These are phyloP conservation scores for Rubus parviflorus DNA, from an alignment of 306 rosid genomes.

Conservation along the genomic window DNA sequence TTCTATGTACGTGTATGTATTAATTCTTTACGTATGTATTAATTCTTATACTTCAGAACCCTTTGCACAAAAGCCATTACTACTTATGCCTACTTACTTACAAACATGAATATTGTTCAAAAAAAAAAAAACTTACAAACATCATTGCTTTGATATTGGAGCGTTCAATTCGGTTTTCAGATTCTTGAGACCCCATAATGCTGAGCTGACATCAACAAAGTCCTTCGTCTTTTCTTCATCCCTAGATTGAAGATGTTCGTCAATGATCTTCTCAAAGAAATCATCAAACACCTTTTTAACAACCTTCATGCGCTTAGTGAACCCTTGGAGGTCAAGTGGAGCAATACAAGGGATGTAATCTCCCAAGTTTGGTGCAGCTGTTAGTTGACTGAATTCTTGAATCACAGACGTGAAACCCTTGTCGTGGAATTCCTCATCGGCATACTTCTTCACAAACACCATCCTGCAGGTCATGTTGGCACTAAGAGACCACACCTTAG, in stretches of 20 bases:
- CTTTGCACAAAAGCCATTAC: not conserved
- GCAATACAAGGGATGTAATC: slow-evolving; percentile 30
- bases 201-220: slow-evolving; percentile 28
- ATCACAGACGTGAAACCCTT: slow-evolving; percentile 26
- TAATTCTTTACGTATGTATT: too few species aligned
- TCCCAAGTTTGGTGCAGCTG: slow-evolving; percentile 19
- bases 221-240: slow-evolving; percentile 17
- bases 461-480: not conserved
- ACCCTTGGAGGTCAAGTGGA: slow-evolving; percentile 27
- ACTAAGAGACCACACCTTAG: not conserved
- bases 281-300: slow-evolving; percentile 16
- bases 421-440: slow-evolving; percentile 18
- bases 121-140: too few species aligned
- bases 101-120: too few species aligned
- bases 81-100: not conserved
- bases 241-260: slow-evolving; percentile 18
- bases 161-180: slow-evolving; percentile 23
- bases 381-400: slow-evolving; percentile 8
- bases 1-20: too few species aligned
- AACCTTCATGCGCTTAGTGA: slow-evolving; percentile 29
- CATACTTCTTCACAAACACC: not conserved
- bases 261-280: slow-evolving; percentile 28
- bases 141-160: slow-evolving; percentile 32
- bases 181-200: slow-evolving; percentile 21
- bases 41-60: too few species aligned